phyloP scores from a whole-genome alignment of 176 grass and related monocot genomes.

The Urochloa ruziziensis region DNA sequence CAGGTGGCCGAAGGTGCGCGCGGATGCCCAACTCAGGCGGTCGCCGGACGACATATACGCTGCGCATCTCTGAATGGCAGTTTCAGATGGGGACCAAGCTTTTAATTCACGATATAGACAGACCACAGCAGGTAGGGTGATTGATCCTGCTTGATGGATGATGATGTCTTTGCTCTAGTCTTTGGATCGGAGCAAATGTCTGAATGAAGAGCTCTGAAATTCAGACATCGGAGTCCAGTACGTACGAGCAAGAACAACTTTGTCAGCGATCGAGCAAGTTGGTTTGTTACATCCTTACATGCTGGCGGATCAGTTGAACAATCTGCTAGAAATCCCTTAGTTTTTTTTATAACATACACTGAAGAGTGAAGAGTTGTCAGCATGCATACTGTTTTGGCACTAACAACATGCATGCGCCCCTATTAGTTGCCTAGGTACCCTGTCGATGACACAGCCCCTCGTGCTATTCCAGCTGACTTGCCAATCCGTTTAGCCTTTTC shows the following conservation, averaged over 20 bases:
- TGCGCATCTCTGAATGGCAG: no score
- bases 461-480: slow-evolving; percentile 15
- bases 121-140: neutral
- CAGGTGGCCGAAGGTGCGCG: neutral
- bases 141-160: neutral
- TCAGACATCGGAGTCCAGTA: neutral
- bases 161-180: neutral
- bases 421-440: neutral
- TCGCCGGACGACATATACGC: no score
- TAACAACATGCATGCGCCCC: neutral
- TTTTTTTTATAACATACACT: no score
- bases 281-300: neutral
- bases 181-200: neutral
- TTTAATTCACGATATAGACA: slow-evolving; percentile 1
- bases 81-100: neutral
- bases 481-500: neutral
- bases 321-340: neutral
- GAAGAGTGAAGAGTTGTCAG: neutral
- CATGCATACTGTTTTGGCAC: neutral
- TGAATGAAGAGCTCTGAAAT: neutral
- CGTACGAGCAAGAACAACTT: neutral
- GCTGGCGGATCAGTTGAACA: neutral
- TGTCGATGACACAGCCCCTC: neutral
- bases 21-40: no score
- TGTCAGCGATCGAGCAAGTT: neutral